These are phyloP conservation scores for Hypoxylon sp. DNA, from an alignment of 2,329 filamentous ascomycete genomes.

Conservation along the genomic window DNA sequence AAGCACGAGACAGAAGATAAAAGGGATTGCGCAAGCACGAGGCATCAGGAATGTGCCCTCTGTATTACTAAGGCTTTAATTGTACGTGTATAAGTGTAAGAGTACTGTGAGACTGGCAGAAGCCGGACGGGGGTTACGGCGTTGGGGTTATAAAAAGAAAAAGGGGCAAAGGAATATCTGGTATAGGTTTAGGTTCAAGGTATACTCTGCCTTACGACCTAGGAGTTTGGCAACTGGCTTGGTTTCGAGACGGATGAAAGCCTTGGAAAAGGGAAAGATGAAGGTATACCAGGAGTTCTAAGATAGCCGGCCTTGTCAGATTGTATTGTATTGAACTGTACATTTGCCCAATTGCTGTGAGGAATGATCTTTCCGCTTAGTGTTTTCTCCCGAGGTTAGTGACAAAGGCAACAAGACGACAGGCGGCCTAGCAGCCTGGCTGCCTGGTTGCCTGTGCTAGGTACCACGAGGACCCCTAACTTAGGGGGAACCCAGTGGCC, in stretches of 20 bases:
- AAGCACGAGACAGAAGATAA: conserved; percentile 1
- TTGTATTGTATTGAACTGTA: no score
- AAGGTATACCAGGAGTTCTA: no score
- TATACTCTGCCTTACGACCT: not conserved
- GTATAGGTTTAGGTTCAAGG: not conserved
- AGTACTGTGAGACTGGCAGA: conserved; percentile 8
- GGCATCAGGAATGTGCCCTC: not conserved
- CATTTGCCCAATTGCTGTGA: no score
- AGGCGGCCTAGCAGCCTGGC: no score
- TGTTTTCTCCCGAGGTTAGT: no score
- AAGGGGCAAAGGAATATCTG: not conserved
- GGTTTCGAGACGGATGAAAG: not conserved
- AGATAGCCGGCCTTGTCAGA: no score
- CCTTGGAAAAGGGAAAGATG: no score
- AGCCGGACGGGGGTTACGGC: not conserved
- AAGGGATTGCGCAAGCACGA: conserved; percentile 26
- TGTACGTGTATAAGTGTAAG: conserved; percentile 4
- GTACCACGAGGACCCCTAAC: no score
- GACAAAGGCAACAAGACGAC: no score
- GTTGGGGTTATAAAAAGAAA: not conserved
- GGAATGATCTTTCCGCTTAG: no score
- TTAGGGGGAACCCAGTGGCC: no score
- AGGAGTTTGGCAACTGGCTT: not conserved
- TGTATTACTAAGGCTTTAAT: conserved; percentile 12
- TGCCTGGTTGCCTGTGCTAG: no score